A percentile compares a stretch with the other conserved stretches of the same genome.
Conservation (phyloP, 2,329 filamentous ascomycete genomes). For the Orbilia quercus region DNA sequence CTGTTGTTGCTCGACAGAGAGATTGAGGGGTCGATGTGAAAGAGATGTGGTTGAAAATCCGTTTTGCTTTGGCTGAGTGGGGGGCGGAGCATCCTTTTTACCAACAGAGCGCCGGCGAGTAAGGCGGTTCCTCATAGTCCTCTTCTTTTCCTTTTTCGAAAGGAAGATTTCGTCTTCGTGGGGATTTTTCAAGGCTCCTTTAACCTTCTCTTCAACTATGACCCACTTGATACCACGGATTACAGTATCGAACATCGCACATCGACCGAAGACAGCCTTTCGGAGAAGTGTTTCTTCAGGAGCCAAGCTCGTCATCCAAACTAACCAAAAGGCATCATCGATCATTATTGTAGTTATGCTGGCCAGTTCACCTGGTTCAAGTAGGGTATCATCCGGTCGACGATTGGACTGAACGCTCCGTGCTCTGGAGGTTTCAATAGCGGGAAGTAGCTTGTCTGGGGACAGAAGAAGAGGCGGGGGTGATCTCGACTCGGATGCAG, state of each 20-base stretch:
- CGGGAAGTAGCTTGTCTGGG: conserved; percentile 89
- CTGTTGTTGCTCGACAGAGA: conserved; percentile 90
- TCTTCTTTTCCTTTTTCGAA: conserved; percentile 83
- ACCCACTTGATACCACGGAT: conserved; percentile 88
- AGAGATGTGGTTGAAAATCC: conserved; percentile 63
- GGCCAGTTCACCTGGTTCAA: conserved; percentile 93
- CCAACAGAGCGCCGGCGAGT: conserved; percentile 58
- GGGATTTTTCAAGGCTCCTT: conserved; percentile 82
- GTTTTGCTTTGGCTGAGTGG: conserved; percentile 49
- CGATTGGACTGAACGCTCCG: conserved; percentile 88
- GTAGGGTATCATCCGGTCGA: conserved; percentile 73
- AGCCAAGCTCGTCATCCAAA: conserved; percentile 97
- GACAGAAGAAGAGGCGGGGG: conserved; percentile 80
- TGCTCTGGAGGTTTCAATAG: conserved; percentile 78
- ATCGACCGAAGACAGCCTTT: conserved; percentile 93
- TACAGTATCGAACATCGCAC: conserved; percentile 87
- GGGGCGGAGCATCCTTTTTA: conserved; percentile 41
- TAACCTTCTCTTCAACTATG: conserved; percentile 82
- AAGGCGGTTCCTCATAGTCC: conserved; percentile 66
- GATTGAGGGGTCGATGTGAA: conserved; percentile 77
- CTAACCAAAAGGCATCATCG: conserved; percentile 99
- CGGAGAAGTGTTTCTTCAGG: conserved; percentile 85
- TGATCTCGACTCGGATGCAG: conserved; percentile 71
- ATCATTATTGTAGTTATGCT: conserved; percentile 87
- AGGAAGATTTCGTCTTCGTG: conserved; percentile 88